A percentile compares a stretch with the other conserved stretches of the same genome.
Evolutionary conservation across 202 grass and related monocot species (phyloP).

Genomic region (Alloteropsis angusta): DNA sequence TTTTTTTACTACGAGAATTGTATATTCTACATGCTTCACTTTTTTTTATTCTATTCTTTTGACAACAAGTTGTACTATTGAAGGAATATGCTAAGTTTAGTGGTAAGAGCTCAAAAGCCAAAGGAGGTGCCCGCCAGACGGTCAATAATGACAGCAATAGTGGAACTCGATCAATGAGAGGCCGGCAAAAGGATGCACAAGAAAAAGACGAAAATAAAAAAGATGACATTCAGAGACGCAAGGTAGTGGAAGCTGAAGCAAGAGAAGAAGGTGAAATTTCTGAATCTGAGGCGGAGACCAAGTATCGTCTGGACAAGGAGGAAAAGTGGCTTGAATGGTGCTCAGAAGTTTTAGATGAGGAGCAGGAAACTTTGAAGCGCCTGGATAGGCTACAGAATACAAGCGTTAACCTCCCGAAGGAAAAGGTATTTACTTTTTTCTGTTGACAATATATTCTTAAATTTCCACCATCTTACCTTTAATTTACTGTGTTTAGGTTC

Average conservation of each 20-base stretch:
- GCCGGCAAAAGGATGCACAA: constrained; percentile 48
- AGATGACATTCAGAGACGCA: constrained; percentile 51
- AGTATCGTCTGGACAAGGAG: constrained; percentile 78
- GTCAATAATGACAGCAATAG: constrained; percentile 49
- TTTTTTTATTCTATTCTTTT: constrained; percentile 8
- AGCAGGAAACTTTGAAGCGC: constrained; percentile 88
- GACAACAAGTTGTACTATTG: constrained; percentile 18
- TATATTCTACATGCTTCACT: background rate
- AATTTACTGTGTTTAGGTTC: constrained; percentile 62
- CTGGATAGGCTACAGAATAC: constrained; percentile 92
- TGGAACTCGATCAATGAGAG: constrained; percentile 35
- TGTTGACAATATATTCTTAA: constrained; percentile 5
- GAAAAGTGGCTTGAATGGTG: constrained; percentile 99
- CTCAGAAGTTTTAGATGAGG: constrained; percentile 82
- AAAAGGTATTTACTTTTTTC: constrained; percentile 67
- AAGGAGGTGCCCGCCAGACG: constrained; percentile 43
- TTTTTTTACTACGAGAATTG: background rate
- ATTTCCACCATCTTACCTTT: constrained; percentile 5
- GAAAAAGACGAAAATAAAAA: constrained; percentile 55
- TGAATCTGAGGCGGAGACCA: constrained; percentile 77
- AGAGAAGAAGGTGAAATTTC: constrained; percentile 99
- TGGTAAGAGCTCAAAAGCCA: constrained; percentile 59
- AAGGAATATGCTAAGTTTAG: constrained; percentile 81
- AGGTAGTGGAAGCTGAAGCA: constrained; percentile 67
- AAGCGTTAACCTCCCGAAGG: constrained; percentile 88